Evolutionary conservation across 2,329 filamentous ascomycete species (phyloP), one percentile per base, ranked within the genome.

Genomic region (Pseudohalonectria lignicola): DNA sequence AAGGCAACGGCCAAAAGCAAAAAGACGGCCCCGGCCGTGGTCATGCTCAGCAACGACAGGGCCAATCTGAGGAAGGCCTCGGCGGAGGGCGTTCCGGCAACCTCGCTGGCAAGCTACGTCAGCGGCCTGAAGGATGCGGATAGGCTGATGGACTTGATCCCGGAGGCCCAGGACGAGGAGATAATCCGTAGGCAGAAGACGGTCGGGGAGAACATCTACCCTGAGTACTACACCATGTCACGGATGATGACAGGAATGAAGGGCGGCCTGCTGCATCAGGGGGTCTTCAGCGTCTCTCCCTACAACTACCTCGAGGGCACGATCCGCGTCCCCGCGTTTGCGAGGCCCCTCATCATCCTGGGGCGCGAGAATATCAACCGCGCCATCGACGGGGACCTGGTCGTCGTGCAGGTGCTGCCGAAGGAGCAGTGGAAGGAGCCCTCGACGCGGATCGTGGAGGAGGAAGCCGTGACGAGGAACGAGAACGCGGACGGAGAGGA

Each of bases 281-380:
- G 92, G 6, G 80, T 85, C 18, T 98, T 95, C 66, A 94, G 88
- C 53, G 86, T 96, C 20, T 96, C 92, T 7, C 86, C 86, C 1
- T 98, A 96, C 69, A 98, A 98, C 63, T 98, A 96, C 51, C 70
- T 98, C 10, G 92, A 98, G 58, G 92, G 86, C 2, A 87, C 86
- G 1, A 83, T 96, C 44, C 82, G 90, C 50, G 87, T 94, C 1
- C 78, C 88, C 1, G 78, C 88, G 4, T 98, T 98, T 52, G 82
- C 92, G 42, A 93, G 92, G 51, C 74, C 87, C 2, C 73, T 98
- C 21, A 69, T 98, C 13, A 74, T 98, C 34, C 71, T 96, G 13
- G 92, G 92, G 11, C 76, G 92, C 43, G 92, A 98, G 53, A 95
- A 93, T 60, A 95, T 94, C 66, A 98, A 96, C 61, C 76, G 92